These are phyloP conservation scores for Nemania abortiva DNA, from an alignment of 2,329 filamentous ascomycete species.

Conservation along the genomic window DNA sequence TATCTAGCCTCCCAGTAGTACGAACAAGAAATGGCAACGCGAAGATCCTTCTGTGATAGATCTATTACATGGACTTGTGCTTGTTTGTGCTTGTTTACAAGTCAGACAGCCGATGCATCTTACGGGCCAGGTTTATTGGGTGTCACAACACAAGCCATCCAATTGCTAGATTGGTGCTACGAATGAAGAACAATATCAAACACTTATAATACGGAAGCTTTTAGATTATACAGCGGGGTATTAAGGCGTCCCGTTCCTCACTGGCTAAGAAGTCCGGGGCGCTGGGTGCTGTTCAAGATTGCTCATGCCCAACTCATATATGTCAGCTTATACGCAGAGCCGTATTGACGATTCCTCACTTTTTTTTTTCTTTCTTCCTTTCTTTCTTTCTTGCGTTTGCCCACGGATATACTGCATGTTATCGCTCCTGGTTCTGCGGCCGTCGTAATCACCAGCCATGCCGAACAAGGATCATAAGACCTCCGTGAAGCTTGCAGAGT, in stretches of 20 bases:
- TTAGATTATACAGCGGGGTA: slow-evolving; percentile 1
- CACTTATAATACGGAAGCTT: neutral
- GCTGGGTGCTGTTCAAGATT: neutral
- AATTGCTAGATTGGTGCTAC: neutral
- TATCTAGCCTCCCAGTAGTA: too few species aligned
- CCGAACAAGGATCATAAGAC: slow-evolving; percentile 5
- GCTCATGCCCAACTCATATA: slow-evolving; percentile 2
- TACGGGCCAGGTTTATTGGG: neutral
- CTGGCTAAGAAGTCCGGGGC: slow-evolving; percentile 4
- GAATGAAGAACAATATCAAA: neutral
- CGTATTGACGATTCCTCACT: too few species aligned
- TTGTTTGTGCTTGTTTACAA: neutral
- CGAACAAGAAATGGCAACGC: too few species aligned
- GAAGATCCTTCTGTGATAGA: neutral
- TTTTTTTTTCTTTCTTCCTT: too few species aligned
- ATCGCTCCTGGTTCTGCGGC: neutral
- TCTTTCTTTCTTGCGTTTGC: too few species aligned
- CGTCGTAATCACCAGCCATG: slow-evolving; percentile 2
- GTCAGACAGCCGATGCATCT: slow-evolving; percentile 1
- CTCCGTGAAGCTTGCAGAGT: slow-evolving; percentile 22
- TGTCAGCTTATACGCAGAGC: neutral
- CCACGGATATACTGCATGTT: too few species aligned
- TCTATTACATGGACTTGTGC: neutral
- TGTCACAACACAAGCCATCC: neutral
- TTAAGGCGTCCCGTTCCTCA: neutral